Percentiles rank a stretch among this genome's conserved stretches.
phyloP scores from a whole-genome alignment of 805 yeast species.

The Wickerhamiella occidentalis region DNA sequence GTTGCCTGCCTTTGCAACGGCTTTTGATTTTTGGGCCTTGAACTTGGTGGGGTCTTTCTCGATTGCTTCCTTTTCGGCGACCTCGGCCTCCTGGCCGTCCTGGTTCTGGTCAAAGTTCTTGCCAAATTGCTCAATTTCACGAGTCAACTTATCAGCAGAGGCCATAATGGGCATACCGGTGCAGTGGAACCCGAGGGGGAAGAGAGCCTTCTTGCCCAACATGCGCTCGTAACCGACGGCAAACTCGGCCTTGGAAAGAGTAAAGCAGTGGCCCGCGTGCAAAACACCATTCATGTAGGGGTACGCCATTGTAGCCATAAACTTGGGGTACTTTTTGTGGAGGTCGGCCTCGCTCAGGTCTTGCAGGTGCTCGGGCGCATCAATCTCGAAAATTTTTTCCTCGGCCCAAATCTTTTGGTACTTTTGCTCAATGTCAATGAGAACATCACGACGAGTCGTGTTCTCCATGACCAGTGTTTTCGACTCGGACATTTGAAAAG shows the following conservation, averaged over 20 bases:
- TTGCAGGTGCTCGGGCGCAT: conserved; percentile 62
- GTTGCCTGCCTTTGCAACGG: conserved; percentile 85
- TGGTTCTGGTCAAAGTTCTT: conserved; percentile 53
- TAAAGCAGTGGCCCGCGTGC: conserved; percentile 96
- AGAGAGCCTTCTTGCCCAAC: conserved; percentile 82
- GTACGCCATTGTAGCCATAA: conserved; percentile 88
- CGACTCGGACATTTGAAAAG: conserved; percentile 6
- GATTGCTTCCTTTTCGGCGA: conserved; percentile 25
- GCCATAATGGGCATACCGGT: conserved; percentile 97
- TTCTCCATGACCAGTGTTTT: conserved; percentile 31
- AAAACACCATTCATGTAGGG: conserved; percentile 98
- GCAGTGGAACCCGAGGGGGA: conserved; percentile 97
- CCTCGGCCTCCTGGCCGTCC: conserved; percentile 32
- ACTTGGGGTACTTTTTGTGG: conserved; percentile 71
- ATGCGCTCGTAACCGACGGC: conserved; percentile 89
- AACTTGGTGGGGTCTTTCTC: conserved; percentile 80
- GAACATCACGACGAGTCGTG: conserved; percentile 90
- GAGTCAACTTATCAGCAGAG: conserved; percentile 84
- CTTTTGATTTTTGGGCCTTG: conserved; percentile 86
- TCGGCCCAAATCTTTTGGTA: conserved; percentile 82
- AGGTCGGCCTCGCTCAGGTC: conserved; percentile 53
- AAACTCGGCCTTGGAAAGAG: conserved; percentile 86
- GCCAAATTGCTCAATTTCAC: conserved; percentile 90
- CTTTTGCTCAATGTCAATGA: conserved; percentile 76
- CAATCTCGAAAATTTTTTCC: conserved; percentile 71